Conservation (phyloP, 2,329 filamentous ascomycete species). For the Pleomassaria siparia region DNA sequence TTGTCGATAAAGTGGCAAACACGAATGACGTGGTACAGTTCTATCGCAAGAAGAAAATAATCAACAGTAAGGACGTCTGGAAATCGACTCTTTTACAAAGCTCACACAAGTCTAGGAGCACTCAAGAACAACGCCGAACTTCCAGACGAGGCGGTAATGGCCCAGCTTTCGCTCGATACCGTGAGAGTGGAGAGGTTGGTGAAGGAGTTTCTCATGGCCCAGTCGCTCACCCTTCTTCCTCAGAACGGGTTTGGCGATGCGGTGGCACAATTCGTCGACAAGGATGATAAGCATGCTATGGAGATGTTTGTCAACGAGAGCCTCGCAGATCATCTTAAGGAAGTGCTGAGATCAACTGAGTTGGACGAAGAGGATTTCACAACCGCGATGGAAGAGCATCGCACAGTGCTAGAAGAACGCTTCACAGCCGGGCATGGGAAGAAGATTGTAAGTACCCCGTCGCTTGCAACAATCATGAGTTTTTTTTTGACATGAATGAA, state of each 20-base stretch:
- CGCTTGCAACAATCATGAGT: background rate
- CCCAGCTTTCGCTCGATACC: conserved; percentile 66
- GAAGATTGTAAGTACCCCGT: conserved; percentile 34
- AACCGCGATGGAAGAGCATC: conserved; percentile 72
- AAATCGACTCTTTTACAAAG: background rate
- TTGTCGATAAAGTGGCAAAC: conserved; percentile 88
- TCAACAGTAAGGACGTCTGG: conserved; percentile 26
- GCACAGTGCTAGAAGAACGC: conserved; percentile 68
- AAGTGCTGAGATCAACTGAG: conserved; percentile 57
- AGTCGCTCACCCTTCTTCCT: conserved; percentile 88
- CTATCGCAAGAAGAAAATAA: conserved; percentile 77
- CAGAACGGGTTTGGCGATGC: conserved; percentile 93
- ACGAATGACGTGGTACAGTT: conserved; percentile 92
- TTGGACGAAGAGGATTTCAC: conserved; percentile 70
- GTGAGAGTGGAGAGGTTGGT: conserved; percentile 90
- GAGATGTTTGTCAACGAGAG: conserved; percentile 50
- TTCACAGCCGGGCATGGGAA: conserved; percentile 68
- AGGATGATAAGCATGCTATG: conserved; percentile 93
- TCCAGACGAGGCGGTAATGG: conserved; percentile 65
- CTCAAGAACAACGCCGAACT: conserved; percentile 58
- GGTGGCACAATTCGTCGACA: conserved; percentile 88
- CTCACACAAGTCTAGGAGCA: conserved; percentile 36
- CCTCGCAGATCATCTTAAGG: conserved; percentile 46
- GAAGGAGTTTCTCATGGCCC: conserved; percentile 79
- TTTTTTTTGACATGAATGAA: conserved; percentile 31